Percentiles rank a stretch among this genome's conserved stretches.
Conservation (phyloP, 2,329 filamentous ascomycete genomes). For the Plenodomus biglobosus region DNA sequence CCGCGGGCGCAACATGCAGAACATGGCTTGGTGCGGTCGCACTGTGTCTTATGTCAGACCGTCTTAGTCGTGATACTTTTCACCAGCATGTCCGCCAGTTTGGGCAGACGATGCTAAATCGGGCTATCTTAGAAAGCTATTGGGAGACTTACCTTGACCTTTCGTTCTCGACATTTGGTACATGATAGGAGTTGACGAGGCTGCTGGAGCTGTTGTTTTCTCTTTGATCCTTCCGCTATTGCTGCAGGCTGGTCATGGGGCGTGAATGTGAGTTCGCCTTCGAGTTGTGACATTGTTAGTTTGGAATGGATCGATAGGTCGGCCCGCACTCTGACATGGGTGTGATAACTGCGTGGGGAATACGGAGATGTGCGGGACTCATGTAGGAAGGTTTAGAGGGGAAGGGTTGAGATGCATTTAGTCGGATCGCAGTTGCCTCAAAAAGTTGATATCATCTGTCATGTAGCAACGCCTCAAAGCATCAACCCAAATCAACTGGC, state of each 20-base stretch:
- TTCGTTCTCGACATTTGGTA: slow-evolving; percentile 53
- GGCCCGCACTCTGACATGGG: slow-evolving; percentile 4
- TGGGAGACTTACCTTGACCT: slow-evolving; percentile 48
- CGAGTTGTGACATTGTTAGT: slow-evolving; percentile 5
- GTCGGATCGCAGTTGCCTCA: neutral
- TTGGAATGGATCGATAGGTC: slow-evolving; percentile 14
- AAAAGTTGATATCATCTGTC: neutral
- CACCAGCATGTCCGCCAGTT: neutral
- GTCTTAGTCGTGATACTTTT: neutral
- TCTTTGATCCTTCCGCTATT: slow-evolving; percentile 20
- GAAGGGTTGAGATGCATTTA: slow-evolving; percentile 2
- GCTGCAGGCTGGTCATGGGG: slow-evolving; percentile 10
- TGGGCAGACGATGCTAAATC: neutral
- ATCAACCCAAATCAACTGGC: neutral
- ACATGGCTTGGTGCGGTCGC: slow-evolving; percentile 54
- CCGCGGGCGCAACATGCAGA: slow-evolving; percentile 53
- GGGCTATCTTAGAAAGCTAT: neutral
- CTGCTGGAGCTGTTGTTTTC: slow-evolving; percentile 46
- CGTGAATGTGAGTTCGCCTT: slow-evolving; percentile 15
- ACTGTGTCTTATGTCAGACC: slow-evolving; percentile 29
- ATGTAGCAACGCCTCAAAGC: slow-evolving; percentile 2
- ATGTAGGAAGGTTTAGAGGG: slow-evolving; percentile 1
- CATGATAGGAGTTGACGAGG: slow-evolving; percentile 51
- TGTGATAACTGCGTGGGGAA: neutral
- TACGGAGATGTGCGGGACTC: neutral